phyloP scores from a whole-genome alignment of 2,329 filamentous ascomycete genomes.

The Pleoardoris graminearum region DNA sequence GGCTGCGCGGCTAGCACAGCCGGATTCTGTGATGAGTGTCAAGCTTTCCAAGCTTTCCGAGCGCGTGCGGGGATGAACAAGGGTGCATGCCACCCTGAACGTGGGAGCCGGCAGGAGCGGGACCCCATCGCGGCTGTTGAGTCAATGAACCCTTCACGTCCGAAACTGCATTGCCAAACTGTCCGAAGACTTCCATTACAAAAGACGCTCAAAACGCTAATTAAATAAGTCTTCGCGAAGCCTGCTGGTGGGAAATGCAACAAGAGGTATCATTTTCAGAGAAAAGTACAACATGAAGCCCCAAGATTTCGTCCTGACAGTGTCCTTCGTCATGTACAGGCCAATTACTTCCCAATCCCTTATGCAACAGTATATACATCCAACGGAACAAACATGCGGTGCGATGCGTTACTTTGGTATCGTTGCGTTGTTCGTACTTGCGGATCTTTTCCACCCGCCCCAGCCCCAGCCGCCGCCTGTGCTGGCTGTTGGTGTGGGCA shows the following conservation, averaged over 20 bases:
- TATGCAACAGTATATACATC: slow-evolving; percentile 3
- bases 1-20: too few species aligned
- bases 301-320: neutral
- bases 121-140: neutral
- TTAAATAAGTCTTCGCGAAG: neutral
- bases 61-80: neutral
- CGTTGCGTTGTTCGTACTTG: slow-evolving; percentile 29
- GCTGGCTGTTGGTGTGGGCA: slow-evolving; percentile 15
- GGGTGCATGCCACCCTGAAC: neutral
- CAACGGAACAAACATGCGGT: neutral
- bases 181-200: neutral
- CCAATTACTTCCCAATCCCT: neutral
- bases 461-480: slow-evolving; percentile 35
- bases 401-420: slow-evolving; percentile 3
- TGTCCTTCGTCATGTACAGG: neutral
- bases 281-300: neutral
- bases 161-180: too few species aligned
- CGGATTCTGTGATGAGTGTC: too few species aligned
- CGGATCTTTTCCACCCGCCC: slow-evolving; percentile 42
- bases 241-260: slow-evolving; percentile 1
- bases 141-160: too few species aligned
- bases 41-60: too few species aligned
- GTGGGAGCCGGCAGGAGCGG: neutral
- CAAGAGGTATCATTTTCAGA: slow-evolving; percentile 5
- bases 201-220: slow-evolving; percentile 1